phyloP scores from a whole-genome alignment of 2,329 filamentous ascomycete genomes.

The Aphanoascus verrucosus region DNA sequence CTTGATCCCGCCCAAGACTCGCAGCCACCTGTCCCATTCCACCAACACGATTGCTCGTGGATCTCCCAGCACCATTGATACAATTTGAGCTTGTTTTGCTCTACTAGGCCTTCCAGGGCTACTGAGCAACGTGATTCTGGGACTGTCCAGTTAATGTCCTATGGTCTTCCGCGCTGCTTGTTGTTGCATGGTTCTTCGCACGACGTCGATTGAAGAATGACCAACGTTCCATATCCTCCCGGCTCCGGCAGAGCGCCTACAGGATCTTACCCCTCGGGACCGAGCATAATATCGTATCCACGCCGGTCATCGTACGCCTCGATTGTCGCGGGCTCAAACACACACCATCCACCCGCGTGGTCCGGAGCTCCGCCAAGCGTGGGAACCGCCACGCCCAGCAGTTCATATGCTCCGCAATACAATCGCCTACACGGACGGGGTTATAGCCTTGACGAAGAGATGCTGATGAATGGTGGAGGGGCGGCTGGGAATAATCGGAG shows the following conservation, averaged over 20 bases:
- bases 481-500: constrained; percentile 36
- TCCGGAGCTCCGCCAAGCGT: constrained; percentile 27
- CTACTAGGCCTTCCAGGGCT: background rate
- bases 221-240: constrained; percentile 34
- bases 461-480: constrained; percentile 37
- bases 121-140: background rate
- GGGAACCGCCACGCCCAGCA: constrained; percentile 24
- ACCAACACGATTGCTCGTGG: background rate
- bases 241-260: constrained; percentile 33
- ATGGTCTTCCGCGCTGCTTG: background rate
- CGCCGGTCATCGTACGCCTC: constrained; percentile 53
- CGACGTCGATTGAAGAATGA: constrained; percentile 27
- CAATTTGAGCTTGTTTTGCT: background rate
- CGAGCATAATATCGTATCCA: constrained; percentile 33
- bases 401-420: constrained; percentile 29
- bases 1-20: background rate
- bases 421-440: constrained; percentile 25
- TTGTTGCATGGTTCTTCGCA: background rate
- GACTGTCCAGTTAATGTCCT: background rate
- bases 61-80: background rate
- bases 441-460: constrained; percentile 40
- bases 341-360: constrained; percentile 31
- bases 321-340: constrained; percentile 44
- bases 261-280: constrained; percentile 25
- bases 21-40: constrained; percentile 2